Evolutionary conservation across 352 stramenopile species (phyloP), one percentile per base, ranked within the genome.

Genomic region (Lagenidium giganteum): DNA sequence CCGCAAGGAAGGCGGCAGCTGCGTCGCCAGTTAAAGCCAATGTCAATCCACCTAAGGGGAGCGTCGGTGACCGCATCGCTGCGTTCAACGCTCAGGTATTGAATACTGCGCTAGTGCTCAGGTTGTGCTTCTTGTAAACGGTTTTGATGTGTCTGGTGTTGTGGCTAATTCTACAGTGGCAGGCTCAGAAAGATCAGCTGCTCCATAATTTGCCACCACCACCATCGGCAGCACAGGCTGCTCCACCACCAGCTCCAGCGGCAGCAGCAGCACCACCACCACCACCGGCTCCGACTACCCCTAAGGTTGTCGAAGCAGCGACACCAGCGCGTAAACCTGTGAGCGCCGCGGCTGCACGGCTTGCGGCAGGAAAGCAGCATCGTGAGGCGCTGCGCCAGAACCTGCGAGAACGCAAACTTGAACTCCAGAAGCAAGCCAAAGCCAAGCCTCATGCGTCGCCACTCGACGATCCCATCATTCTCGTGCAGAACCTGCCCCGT

Each of bases 401-500:
- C 43, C 76, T 82, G 21, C 54, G 41, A 12, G 61, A 45, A 11
- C 57, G 59, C 25, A 83, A 86, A 39, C 61, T 54, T 31, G 52
- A 67, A 35, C 30, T 72, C 21, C 23, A 18, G 30, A 37, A 12
- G 36, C 39, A 45, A 20, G 31, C 8, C 16, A 50, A 36, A 24
- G 27, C 29, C 18, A 3, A 32, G 5, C 22, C 25, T 2, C 42
- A 43, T 11, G 37, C 38, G 1, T 72, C 50, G 30, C 69, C 67
- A 8, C 56, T 86, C 3, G 69, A 90, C 23, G 74, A 87, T 26
- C 70, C 78, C 0, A 54, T 90, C 27, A 83, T 90, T 37, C 44
- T 90, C 8, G 78, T 90, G 14, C 78, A 87, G 31, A 76, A 82
- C 35, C 57, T 87, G 9, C 71, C 74, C 7, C 56, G 71, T 22